A percentile compares a stretch with the other conserved stretches of the same genome.
phyloP scores from a whole-genome alignment of 768 basidiomycete species.

The Crassisporium funariophilum region DNA sequence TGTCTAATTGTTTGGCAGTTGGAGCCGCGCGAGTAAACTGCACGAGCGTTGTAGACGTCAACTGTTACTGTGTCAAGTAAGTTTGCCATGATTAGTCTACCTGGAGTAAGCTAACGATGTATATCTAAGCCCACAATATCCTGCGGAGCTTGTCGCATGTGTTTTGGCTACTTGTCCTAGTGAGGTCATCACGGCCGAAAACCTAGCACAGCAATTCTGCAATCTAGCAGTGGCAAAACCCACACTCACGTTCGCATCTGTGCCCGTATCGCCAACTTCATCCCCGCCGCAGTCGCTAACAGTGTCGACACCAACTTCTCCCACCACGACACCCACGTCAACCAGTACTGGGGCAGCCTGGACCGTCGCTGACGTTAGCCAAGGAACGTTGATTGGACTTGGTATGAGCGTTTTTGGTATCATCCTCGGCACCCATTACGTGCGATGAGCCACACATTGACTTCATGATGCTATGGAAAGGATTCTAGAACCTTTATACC shows the following conservation, averaged over 20 bases:
- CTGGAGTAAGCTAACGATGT: too few relatives aligned
- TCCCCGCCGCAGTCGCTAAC: neutral
- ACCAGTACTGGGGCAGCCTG: too few relatives aligned
- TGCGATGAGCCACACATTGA: too few relatives aligned
- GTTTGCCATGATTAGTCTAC: constrained; percentile 11
- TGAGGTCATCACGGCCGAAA: constrained; percentile 41
- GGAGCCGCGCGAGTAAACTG: constrained; percentile 44
- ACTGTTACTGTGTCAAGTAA: constrained; percentile 50
- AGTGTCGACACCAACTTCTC: neutral
- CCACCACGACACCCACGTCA: neutral
- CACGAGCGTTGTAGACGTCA: constrained; percentile 44
- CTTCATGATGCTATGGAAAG: too few relatives aligned
- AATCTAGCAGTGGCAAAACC: constrained; percentile 36
- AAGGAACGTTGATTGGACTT: too few relatives aligned
- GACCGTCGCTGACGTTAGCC: too few relatives aligned
- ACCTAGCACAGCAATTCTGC: constrained; percentile 51
- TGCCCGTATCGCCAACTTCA: constrained; percentile 17
- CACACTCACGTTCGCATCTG: constrained; percentile 37
- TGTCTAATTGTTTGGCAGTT: constrained; percentile 44
- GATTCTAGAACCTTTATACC: too few relatives aligned
- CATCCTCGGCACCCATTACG: too few relatives aligned
- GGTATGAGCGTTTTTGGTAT: too few relatives aligned
- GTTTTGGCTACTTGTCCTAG: constrained; percentile 36
- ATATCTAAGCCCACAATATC: constrained; percentile 33
- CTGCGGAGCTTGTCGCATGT: constrained; percentile 38